Evolutionary conservation across 768 basidiomycete genomes (phyloP).

Genomic region (Sarcodon sp.): DNA sequence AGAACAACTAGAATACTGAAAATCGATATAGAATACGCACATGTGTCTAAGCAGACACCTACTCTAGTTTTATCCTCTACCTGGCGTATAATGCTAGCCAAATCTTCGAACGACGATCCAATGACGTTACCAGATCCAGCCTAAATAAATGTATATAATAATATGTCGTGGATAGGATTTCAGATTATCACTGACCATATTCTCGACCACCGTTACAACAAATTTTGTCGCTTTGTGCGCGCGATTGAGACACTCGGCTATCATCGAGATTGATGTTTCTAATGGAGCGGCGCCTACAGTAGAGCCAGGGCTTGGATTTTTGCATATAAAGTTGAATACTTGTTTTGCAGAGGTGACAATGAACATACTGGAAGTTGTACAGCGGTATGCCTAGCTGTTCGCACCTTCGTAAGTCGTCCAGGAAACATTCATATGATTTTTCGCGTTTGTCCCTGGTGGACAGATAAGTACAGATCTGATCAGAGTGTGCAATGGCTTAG

Average conservation of each 20-base stretch:
- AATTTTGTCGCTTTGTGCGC: conserved; percentile 49
- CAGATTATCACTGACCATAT: conserved; percentile 42
- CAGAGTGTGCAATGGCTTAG: background rate
- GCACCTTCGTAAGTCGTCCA: conserved; percentile 73
- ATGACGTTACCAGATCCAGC: conserved; percentile 73
- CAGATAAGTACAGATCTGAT: background rate
- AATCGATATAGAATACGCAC: conserved; percentile 21
- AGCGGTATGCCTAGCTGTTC: conserved; percentile 59
- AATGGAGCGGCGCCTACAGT: conserved; percentile 58
- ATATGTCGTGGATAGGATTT: conserved; percentile 1
- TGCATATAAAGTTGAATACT: background rate
- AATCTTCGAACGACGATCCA: conserved; percentile 56
- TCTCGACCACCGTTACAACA: conserved; percentile 64
- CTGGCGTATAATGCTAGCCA: conserved; percentile 52
- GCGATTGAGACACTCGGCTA: conserved; percentile 64
- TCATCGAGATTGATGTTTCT: conserved; percentile 44
- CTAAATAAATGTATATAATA: conserved; percentile 21
- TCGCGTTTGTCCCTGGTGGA: conserved; percentile 42
- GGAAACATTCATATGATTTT: conserved; percentile 67
- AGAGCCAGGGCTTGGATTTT: conserved; percentile 54
- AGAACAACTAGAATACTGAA: background rate
- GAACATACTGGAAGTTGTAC: conserved; percentile 78
- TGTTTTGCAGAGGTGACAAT: background rate
- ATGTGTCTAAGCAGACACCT: conserved; percentile 81
- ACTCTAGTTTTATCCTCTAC: conserved; percentile 67